phyloP scores from a whole-genome alignment of 306 rosid species.

The Citrullus mucosospermus region DNA sequence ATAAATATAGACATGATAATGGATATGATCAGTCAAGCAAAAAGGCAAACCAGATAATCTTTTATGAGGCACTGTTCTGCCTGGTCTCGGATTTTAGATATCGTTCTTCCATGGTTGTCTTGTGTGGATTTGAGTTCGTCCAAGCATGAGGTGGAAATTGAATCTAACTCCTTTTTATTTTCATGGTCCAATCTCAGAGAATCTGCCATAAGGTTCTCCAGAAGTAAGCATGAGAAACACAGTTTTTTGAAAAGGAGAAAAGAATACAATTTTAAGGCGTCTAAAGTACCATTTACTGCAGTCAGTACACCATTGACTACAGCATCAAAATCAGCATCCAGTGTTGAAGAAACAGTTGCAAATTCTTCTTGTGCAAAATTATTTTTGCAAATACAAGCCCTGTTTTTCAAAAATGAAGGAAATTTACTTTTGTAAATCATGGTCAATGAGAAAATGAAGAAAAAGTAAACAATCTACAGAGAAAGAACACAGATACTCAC shows the following conservation, averaged over 20 bases:
- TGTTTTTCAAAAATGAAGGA: conserved; percentile 14
- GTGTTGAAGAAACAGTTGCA: conserved; percentile 29
- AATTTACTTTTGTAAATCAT: neutral
- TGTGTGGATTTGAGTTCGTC: conserved; percentile 42
- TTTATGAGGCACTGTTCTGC: conserved; percentile 51
- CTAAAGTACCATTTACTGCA: conserved; percentile 54
- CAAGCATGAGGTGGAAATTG: conserved; percentile 29
- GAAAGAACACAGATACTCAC: conserved; percentile 32
- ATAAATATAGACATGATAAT: too few relatives aligned
- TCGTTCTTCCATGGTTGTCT: conserved; percentile 38
- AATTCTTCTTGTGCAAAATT: conserved; percentile 31
- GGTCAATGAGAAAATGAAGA: neutral
- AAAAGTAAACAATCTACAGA: neutral
- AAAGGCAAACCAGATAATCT: conserved; percentile 48
- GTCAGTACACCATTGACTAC: conserved; percentile 27
- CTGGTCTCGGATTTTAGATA: conserved; percentile 38
- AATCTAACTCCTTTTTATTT: conserved; percentile 57
- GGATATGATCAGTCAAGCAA: neutral
- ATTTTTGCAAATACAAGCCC: conserved; percentile 36
- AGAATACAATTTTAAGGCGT: neutral
- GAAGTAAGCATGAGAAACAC: neutral
- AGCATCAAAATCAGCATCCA: conserved; percentile 37
- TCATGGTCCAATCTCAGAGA: conserved; percentile 44
- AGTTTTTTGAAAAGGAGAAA: neutral
- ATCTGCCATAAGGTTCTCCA: conserved; percentile 22